Evolutionary conservation across 2,329 filamentous ascomycete species (phyloP).

Genomic region (Zymoseptoria tritici): DNA sequence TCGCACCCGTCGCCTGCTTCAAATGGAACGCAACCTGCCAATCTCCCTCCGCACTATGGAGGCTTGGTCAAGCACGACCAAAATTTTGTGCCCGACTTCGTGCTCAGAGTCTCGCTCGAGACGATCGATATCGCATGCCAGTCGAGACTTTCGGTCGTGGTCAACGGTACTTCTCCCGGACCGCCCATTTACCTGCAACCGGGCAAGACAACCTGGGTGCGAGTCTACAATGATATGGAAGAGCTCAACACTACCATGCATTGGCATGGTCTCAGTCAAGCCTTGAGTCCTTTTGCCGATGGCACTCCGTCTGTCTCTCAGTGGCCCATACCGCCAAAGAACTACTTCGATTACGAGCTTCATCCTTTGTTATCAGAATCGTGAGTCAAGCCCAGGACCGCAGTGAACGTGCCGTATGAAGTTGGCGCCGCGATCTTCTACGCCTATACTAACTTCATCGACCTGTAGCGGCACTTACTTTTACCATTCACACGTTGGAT

Average conservation of each 20-base stretch:
- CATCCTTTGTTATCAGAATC: conserved; percentile 45
- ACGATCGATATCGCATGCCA: conserved; percentile 42
- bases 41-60: conserved; percentile 9
- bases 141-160: conserved; percentile 40
- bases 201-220: conserved; percentile 46
- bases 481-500: conserved; percentile 60
- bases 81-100: conserved; percentile 37
- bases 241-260: conserved; percentile 56
- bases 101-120: conserved; percentile 40
- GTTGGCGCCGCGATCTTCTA: neutral
- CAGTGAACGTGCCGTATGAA: neutral
- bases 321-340: conserved; percentile 56
- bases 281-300: conserved; percentile 56
- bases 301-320: conserved; percentile 54
- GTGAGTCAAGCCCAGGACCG: neutral
- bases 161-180: conserved; percentile 49
- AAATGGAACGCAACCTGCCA: neutral
- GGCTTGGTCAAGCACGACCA: conserved; percentile 17
- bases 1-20: neutral
- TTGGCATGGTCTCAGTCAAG: conserved; percentile 59
- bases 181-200: conserved; percentile 42
- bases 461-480: conserved; percentile 50
- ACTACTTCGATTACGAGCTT: conserved; percentile 63
- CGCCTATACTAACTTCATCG: neutral
- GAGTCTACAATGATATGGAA: conserved; percentile 52